Evolutionary conservation across 805 yeast genomes (phyloP), one percentile per base, ranked within the genome.

Genomic region (Lipomyces orientalis): DNA sequence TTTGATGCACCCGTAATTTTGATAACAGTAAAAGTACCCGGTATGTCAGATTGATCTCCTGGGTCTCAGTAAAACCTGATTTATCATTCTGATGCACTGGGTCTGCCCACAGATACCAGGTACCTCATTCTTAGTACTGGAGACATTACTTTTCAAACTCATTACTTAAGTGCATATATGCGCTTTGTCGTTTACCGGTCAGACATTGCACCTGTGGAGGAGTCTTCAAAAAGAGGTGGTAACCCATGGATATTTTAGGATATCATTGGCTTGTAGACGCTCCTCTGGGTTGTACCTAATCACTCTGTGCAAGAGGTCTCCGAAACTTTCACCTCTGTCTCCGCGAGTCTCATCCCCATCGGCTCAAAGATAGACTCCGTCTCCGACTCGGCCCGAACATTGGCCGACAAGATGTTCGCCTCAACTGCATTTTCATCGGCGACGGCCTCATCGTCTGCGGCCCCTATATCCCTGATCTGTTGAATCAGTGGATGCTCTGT

Each of bases 1-100:
- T 74, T 82, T 39, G 80, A 76, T 67, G 74, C 81, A 58, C 73
- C 85, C 51, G 77, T 80, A 12, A 78, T 80, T 77, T 79, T 25
- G 31, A 81, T 81, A 77, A 80, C 80, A 68, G 77, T n/a, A n/a
- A n/a, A n/a, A n/a, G 67, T 35, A 35, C 37, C 37, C 37, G 12
- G 65, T 79, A 69, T 77, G 78, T 69, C 73, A 75, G 51, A 33
- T 67, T 16, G 68, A 68, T 19, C 61, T 64, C 33, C 39, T 60
- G 10, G 37, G 60, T 16, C 29, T 56, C 10, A 19, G 64, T 25
- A 68, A 68, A 1, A 58, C 61, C 60, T 25, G 61, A 37, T 67
- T 64, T 60, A 68, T 68, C 29, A 67, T 64, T 37, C 60, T 67
- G 9, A 65, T 67, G 37, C 35, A 46, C 64, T 29, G 70, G 70